Base-by-base conservation (phyloP, 2,329 filamentous ascomycete genomes). In the Epichloe sibirici region DNA sequence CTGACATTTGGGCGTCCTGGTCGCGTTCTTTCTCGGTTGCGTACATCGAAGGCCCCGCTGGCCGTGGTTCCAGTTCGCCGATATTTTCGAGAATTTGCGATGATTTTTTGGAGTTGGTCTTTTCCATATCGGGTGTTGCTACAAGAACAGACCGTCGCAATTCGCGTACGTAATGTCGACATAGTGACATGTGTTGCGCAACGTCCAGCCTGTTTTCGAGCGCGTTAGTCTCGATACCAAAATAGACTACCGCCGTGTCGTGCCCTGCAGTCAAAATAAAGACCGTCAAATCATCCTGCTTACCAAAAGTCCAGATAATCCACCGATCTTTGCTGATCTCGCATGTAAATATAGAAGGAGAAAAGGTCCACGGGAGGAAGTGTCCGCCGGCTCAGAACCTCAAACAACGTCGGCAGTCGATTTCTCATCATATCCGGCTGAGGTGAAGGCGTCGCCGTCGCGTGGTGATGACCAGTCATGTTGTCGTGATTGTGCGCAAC, bases 321-420 rank as follows among this genome's bases (percentile, higher is more conserved):
- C 12, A 98, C 93, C 7, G 91, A 96, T 67, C 90, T 83, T 70
- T 98, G 93, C 71, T 96, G 90, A 69, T 98, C 94, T 63, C 93
- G 83, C 93, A 98, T 98, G 72, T 95, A 98, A 62, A 98, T 98
- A 72, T 98, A 98, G 74, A 98, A 98, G 2, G 90, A 96, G 70
- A 95, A 98, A 11, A 98, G 77, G 65, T 98, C 94, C 53, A 98
- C 91, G 0, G 93, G 93, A 48, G 94, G 88, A 21, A 94, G 78
- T n/a, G 93, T 98, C 58, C 90, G 84, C 59, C 94, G 83, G 66
- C 89, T 95, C 56, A 98, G 75, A 52, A 98, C 93, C 71, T 98
- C 94, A 66, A 95, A 96, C 49, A 98, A 81, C 1, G 90, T 96
- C 46, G 93, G 93, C 54, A 98, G 80, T 58, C 93, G 81, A 66